Percentiles rank a stretch among this genome's conserved stretches.
Evolutionary conservation across 2,329 filamentous ascomycete genomes (phyloP).

Genomic region (Biscogniauxia sp.): DNA sequence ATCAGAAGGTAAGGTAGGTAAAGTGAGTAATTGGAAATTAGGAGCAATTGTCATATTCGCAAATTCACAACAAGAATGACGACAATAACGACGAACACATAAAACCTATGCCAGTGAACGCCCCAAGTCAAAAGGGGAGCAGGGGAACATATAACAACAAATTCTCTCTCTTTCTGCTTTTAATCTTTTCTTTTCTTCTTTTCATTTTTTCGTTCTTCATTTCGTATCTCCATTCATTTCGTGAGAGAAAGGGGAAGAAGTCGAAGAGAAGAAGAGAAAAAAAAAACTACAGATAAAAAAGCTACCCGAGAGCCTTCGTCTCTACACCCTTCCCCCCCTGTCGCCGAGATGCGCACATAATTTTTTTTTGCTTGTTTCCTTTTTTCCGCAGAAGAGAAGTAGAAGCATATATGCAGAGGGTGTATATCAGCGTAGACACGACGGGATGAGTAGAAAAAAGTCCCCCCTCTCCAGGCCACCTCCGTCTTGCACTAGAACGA

Average conservation of each 20-base stretch:
- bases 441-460: background rate
- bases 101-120: too few species aligned
- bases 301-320: background rate
- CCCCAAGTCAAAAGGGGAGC: background rate
- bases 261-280: background rate
- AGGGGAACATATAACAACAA: background rate
- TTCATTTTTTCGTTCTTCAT: background rate
- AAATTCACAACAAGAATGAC: too few species aligned
- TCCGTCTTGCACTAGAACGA: background rate
- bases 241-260: too few species aligned
- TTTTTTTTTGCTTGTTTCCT: constrained; percentile 7
- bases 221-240: too few species aligned
- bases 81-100: too few species aligned
- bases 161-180: background rate
- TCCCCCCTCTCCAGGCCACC: background rate
- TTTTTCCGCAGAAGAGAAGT: constrained; percentile 1
- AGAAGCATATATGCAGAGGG: background rate
- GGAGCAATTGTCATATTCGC: too few species aligned
- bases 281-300: background rate
- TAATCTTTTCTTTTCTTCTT: background rate
- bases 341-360: background rate
- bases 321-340: too few species aligned
- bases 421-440: background rate
- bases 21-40: too few species aligned
- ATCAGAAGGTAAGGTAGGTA: too few species aligned